Evolutionary conservation across 345 rosid genomes (phyloP).

Genomic region (Nasturtium officinale): DNA sequence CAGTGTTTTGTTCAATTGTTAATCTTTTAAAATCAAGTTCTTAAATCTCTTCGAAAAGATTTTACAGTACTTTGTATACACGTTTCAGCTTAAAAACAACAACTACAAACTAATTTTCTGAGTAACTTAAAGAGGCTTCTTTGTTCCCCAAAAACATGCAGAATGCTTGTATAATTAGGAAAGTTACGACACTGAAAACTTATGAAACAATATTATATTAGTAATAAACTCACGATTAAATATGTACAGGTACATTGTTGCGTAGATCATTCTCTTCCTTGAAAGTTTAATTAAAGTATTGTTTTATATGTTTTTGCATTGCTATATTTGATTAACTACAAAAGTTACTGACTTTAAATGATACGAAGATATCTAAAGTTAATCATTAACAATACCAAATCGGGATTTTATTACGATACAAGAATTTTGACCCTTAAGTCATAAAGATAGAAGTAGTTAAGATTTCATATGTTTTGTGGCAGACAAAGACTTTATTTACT

Average conservation of each 20-base stretch:
- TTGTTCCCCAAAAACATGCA: not conserved
- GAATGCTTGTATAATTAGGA: not conserved
- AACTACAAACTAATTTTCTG: not conserved
- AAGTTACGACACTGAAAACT: not conserved
- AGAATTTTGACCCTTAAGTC: constrained; percentile 32
- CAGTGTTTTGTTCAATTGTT: not conserved
- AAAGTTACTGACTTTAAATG: constrained; percentile 12
- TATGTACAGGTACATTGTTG: not conserved
- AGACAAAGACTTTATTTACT: constrained; percentile 38
- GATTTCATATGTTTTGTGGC: constrained; percentile 43
- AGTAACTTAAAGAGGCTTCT: too few relatives aligned
- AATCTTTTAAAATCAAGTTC: constrained; percentile 1
- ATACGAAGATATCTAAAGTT: not conserved
- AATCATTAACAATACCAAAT: constrained; percentile 13
- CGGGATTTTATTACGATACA: constrained; percentile 26
- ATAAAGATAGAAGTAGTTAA: constrained; percentile 33
- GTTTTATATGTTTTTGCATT: constrained; percentile 12
- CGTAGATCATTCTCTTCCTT: not conserved
- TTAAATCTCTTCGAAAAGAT: not conserved
- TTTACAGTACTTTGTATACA: not conserved
- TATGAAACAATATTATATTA: not conserved
- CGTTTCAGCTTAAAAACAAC: not conserved
- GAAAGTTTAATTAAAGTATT: not conserved
- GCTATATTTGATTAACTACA: not conserved
- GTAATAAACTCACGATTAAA: not conserved